These are phyloP conservation scores for Huntiella omanensis DNA, from an alignment of 2,329 filamentous ascomycete species.

Conservation along the genomic window DNA sequence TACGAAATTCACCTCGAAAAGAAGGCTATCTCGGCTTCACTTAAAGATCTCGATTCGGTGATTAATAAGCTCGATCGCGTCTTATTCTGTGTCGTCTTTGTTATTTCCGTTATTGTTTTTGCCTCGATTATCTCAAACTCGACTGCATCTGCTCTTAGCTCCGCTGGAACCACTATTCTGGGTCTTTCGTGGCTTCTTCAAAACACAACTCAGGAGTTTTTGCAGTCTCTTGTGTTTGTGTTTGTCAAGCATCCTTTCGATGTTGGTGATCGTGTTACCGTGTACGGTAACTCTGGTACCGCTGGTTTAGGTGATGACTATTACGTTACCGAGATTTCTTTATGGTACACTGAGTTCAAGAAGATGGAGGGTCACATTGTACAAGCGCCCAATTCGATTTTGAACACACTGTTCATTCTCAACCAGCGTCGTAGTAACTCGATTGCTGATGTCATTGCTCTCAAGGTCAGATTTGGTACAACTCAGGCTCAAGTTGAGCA, in stretches of 20 bases:
- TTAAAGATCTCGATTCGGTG: slow-evolving; percentile 89
- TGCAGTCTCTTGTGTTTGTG: slow-evolving; percentile 86
- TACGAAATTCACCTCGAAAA: slow-evolving; percentile 89
- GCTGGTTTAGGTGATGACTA: slow-evolving; percentile 71
- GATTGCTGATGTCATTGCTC: slow-evolving; percentile 66
- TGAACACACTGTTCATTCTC: slow-evolving; percentile 85
- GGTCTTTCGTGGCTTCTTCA: slow-evolving; percentile 86
- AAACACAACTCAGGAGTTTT: slow-evolving; percentile 80
- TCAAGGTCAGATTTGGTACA: slow-evolving; percentile 78
- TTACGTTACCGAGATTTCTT: slow-evolving; percentile 83
- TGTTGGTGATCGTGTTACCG: slow-evolving; percentile 77
- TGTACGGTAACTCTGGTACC: slow-evolving; percentile 81
- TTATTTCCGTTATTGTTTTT: slow-evolving; percentile 72
- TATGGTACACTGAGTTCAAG: slow-evolving; percentile 94
- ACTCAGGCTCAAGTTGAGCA: slow-evolving; percentile 64
- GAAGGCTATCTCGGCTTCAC: slow-evolving; percentile 82
- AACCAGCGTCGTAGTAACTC: slow-evolving; percentile 84
- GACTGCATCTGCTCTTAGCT: slow-evolving; percentile 78
- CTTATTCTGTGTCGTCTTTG: slow-evolving; percentile 66
- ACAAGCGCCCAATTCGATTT: slow-evolving; percentile 81
- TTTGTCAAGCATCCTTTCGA: slow-evolving; percentile 97
- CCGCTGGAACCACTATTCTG: slow-evolving; percentile 69
- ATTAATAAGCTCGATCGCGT: slow-evolving; percentile 78
- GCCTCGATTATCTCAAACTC: slow-evolving; percentile 78
- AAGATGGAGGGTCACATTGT: slow-evolving; percentile 96